A percentile compares a stretch with the other conserved stretches of the same genome.
Conservation (phyloP, 768 basidiomycete genomes). For the Mycena crocata region DNA sequence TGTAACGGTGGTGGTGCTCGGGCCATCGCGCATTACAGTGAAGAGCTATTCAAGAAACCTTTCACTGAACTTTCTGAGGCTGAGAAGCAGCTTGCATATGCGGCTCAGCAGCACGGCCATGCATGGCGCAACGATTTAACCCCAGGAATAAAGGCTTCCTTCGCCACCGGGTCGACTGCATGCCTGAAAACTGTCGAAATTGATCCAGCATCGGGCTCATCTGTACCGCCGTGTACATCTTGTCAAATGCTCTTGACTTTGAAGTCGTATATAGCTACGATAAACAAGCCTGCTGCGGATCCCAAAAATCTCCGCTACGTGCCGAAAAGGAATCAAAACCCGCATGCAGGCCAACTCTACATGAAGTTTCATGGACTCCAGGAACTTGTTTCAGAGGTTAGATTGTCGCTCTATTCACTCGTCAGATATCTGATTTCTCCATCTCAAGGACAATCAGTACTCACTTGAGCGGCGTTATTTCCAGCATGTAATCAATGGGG, state of each 20-base stretch:
- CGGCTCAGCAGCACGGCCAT: background rate
- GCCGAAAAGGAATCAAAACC: background rate
- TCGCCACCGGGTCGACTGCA: background rate
- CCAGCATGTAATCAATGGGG: slow-evolving; percentile 31
- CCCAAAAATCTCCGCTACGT: background rate
- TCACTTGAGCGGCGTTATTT: slow-evolving; percentile 27
- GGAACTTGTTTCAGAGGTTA: slow-evolving; percentile 13
- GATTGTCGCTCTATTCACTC: background rate
- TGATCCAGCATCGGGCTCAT: background rate
- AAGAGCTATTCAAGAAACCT: background rate
- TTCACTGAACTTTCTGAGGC: background rate
- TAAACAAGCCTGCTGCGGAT: background rate
- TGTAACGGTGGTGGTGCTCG: background rate
- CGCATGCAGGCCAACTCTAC: slow-evolving; percentile 12
- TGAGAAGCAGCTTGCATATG: background rate
- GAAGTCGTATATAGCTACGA: background rate
- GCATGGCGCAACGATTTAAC: slow-evolving; percentile 11
- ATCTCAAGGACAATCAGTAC: background rate
- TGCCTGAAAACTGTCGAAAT: slow-evolving; percentile 8
- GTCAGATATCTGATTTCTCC: background rate
- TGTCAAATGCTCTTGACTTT: background rate
- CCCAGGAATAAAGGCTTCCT: slow-evolving; percentile 3
- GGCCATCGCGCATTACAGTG: background rate
- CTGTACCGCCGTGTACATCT: background rate
- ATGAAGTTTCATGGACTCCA: slow-evolving; percentile 19